phyloP scores from a whole-genome alignment of 352 stramenopile genomes.

The Phytopythium boreale region DNA sequence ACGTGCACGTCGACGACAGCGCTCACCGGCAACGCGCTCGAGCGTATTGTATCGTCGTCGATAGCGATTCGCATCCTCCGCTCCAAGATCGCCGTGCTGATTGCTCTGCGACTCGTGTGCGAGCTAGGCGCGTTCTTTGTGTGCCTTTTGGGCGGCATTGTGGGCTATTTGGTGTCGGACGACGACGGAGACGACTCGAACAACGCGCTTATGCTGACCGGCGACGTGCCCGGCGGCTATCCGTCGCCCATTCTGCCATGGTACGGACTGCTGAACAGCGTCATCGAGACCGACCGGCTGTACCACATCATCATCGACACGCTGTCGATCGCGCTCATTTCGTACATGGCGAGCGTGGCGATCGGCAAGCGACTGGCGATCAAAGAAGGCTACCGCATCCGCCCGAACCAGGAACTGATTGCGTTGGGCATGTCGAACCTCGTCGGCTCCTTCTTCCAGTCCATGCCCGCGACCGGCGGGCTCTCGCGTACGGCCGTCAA shows the following conservation, averaged over 20 bases:
- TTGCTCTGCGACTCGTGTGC: conserved; percentile 41
- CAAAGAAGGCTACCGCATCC: conserved; percentile 72
- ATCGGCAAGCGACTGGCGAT: conserved; percentile 85
- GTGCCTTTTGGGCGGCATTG: conserved; percentile 59
- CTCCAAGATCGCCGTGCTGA: conserved; percentile 43
- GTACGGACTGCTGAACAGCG: conserved; percentile 44
- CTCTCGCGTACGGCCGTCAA: conserved; percentile 90
- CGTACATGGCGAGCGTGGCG: conserved; percentile 90
- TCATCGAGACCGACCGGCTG: conserved; percentile 49
- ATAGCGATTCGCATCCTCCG: conserved; percentile 37
- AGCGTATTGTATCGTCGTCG: conserved; percentile 26
- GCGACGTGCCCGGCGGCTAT: conserved; percentile 64
- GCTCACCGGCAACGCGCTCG: conserved; percentile 24
- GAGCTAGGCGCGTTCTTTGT: conserved; percentile 73
- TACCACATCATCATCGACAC: conserved; percentile 63
- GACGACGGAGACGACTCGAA: conserved; percentile 16
- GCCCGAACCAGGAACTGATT: conserved; percentile 81
- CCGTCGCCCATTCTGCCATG: conserved; percentile 43
- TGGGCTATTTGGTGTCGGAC: conserved; percentile 27
- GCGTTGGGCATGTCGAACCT: conserved; percentile 86
- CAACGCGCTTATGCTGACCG: conserved; percentile 60
- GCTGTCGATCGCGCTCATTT: conserved; percentile 79
- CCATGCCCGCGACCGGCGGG: conserved; percentile 86
- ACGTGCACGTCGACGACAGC: conserved; percentile 35
- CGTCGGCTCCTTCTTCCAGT: conserved; percentile 78